These are phyloP conservation scores for Moniliella sp. DNA, from an alignment of 1,284 basidiomycete species.

Conservation along the genomic window DNA sequence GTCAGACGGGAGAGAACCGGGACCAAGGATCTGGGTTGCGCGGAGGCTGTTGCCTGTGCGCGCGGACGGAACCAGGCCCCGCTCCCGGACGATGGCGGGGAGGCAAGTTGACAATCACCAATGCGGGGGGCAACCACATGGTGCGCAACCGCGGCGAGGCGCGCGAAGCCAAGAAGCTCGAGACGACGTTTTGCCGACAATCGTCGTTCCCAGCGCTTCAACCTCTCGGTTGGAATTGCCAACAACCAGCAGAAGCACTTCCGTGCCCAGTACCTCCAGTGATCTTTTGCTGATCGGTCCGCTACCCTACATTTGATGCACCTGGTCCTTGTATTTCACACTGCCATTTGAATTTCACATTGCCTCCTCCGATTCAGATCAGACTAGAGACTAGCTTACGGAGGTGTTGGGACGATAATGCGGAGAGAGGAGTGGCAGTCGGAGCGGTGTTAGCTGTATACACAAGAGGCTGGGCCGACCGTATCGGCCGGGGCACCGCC, in stretches of 20 bases:
- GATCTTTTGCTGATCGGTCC: conserved; percentile 1
- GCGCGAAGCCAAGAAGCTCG: conserved; percentile 66
- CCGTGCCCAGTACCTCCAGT: conserved; percentile 28
- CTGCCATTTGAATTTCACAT: too few relatives aligned
- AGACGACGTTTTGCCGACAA: conserved; percentile 66
- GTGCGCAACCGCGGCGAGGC: conserved; percentile 66
- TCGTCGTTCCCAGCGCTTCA: conserved; percentile 56
- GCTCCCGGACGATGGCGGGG: conserved; percentile 1
- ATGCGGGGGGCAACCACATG: conserved; percentile 12
- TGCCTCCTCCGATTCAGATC: too few relatives aligned
- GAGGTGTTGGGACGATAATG: too few relatives aligned
- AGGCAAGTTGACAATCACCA: conserved; percentile 5
- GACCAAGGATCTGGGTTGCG: conserved; percentile 1
- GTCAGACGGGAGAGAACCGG: conserved; percentile 8
- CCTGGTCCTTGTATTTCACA: too few relatives aligned
- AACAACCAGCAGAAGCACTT: conserved; percentile 33
- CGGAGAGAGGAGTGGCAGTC: too few relatives aligned
- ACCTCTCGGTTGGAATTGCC: conserved; percentile 43
- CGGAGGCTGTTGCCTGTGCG: conserved; percentile 10
- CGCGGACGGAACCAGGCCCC: conserved; percentile 13
- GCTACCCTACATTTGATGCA: too few relatives aligned
- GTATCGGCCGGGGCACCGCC: too few relatives aligned
- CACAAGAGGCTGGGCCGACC: too few relatives aligned
- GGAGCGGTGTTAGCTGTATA: too few relatives aligned
- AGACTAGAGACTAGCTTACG: too few relatives aligned